These are phyloP conservation scores for Aspergillus japonicus DNA, from an alignment of 2,329 filamentous ascomycete species.

Conservation along the genomic window DNA sequence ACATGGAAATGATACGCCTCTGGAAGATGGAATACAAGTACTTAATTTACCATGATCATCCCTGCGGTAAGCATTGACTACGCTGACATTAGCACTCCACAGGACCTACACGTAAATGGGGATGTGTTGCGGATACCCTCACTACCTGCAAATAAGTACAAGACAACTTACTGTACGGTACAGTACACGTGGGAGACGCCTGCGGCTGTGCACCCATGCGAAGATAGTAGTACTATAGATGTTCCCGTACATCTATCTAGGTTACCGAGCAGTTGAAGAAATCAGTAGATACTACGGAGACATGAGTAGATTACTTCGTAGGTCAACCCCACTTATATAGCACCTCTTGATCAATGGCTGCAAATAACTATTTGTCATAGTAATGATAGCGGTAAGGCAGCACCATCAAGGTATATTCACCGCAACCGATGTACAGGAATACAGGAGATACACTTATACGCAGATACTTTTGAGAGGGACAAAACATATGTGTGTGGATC, in stretches of 20 bases:
- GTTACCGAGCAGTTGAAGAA: too few species aligned
- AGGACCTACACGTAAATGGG: background rate
- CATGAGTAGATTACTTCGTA: background rate
- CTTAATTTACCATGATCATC: too few species aligned
- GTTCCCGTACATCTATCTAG: too few species aligned
- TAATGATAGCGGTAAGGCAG: background rate
- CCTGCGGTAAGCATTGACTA: background rate
- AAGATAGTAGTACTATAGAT: too few species aligned
- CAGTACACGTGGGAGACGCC: background rate
- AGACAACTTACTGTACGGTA: background rate
- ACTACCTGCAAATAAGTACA: too few species aligned
- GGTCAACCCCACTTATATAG: background rate
- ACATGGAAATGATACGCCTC: background rate
- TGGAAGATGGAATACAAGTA: background rate
- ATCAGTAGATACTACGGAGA: too few species aligned
- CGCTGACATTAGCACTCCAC: background rate
- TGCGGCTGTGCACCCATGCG: background rate
- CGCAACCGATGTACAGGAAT: too few species aligned
- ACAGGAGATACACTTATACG: too few species aligned
- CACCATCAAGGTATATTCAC: too few species aligned
- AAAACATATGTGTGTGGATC: too few species aligned
- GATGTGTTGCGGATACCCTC: background rate
- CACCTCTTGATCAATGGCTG: background rate
- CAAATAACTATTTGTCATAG: background rate
- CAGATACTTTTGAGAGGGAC: too few species aligned